phyloP scores from a whole-genome alignment of 345 rosid genomes.

The Eucalyptus marginata region DNA sequence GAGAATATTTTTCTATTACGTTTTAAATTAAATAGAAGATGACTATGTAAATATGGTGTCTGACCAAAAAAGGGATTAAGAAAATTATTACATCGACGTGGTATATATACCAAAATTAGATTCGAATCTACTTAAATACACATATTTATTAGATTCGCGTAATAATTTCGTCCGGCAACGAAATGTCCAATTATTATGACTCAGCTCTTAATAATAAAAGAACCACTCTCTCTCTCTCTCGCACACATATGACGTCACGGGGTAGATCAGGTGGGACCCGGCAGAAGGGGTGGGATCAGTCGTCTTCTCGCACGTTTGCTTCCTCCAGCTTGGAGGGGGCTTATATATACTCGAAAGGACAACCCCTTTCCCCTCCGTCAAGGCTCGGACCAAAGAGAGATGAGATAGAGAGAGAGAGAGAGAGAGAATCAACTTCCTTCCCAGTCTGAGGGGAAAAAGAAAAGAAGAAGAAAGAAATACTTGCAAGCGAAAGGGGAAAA shows the following conservation, averaged over 20 bases:
- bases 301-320: neutral
- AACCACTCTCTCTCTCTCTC: neutral
- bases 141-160: neutral
- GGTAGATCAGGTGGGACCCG: neutral
- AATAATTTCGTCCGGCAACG: neutral
- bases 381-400: neutral
- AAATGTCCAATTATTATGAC: too few species aligned
- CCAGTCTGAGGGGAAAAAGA: neutral
- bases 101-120: neutral
- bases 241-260: neutral
- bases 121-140: neutral
- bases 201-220: neutral
- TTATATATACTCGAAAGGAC: neutral
- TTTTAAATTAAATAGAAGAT: neutral
- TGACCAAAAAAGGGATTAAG: neutral
- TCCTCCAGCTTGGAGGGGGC: neutral
- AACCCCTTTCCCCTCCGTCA: neutral
- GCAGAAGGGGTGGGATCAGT: neutral
- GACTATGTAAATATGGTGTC: neutral
- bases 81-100: neutral
- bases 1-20: rapidly evolving
- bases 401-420: neutral
- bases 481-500: too few species aligned
- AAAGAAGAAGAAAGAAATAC: neutral
- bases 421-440: neutral